phyloP scores from a whole-genome alignment of 805 yeast species.

The Ogataea paraovalis region DNA sequence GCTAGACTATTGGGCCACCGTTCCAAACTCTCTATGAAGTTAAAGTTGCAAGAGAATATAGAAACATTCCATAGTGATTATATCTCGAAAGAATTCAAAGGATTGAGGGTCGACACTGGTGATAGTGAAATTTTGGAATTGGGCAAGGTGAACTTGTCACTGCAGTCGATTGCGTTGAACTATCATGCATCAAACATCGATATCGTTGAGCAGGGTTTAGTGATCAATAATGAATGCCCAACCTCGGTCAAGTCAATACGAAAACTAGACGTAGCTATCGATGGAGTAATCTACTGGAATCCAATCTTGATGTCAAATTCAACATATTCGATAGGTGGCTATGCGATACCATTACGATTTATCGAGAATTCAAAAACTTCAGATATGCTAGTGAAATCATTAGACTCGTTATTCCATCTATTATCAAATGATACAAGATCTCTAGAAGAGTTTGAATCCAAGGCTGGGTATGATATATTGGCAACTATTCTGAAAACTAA shows the following conservation, averaged over 20 bases:
- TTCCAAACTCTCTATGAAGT: slow-evolving; percentile 24
- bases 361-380: slow-evolving; percentile 41
- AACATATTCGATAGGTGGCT: slow-evolving; percentile 48
- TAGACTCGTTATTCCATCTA: slow-evolving; percentile 40
- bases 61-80: slow-evolving; percentile 7
- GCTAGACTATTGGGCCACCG: slow-evolving; percentile 37
- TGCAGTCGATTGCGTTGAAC: slow-evolving; percentile 13
- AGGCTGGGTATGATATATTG: slow-evolving; percentile 57
- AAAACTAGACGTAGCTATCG: neutral
- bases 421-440: slow-evolving; percentile 48
- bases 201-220: neutral
- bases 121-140: neutral
- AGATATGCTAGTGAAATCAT: slow-evolving; percentile 29
- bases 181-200: slow-evolving; percentile 18
- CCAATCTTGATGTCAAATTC: slow-evolving; percentile 11
- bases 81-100: slow-evolving; percentile 1
- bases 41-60: slow-evolving; percentile 17
- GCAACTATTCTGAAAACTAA: slow-evolving; percentile 50
- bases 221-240: neutral
- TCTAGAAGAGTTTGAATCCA: slow-evolving; percentile 53
- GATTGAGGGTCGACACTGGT: neutral
- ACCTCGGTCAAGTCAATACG: neutral
- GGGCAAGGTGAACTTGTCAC: neutral
- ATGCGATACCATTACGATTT: slow-evolving; percentile 41
- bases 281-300: slow-evolving; percentile 11